A percentile compares a stretch with the other conserved stretches of the same genome.
Conservation (phyloP, 768 basidiomycete genomes). For the Boletus bicolor region DNA sequence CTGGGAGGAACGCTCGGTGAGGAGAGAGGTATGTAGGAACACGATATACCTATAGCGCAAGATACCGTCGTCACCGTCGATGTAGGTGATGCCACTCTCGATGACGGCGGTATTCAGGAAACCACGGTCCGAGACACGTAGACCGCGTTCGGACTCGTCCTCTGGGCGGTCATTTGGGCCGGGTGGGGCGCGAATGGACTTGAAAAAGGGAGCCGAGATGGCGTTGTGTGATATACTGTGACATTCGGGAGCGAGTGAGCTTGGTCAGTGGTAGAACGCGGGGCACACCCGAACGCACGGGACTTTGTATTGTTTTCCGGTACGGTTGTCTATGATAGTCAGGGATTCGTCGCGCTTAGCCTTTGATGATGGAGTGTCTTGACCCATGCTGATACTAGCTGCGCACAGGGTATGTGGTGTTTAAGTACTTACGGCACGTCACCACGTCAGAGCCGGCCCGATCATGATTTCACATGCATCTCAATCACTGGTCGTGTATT, state of each 20-base stretch:
- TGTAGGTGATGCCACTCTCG: constrained; percentile 80
- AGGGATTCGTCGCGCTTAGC: constrained; percentile 36
- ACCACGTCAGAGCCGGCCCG: background rate
- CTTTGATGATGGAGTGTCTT: constrained; percentile 20
- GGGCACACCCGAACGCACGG: constrained; percentile 48
- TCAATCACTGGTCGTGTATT: background rate
- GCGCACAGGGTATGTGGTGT: background rate
- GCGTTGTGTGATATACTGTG: constrained; percentile 76
- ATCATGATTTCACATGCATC: constrained; percentile 10
- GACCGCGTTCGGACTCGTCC: constrained; percentile 79
- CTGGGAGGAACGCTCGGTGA: constrained; percentile 34
- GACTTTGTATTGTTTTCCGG: constrained; percentile 70
- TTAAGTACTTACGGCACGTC: background rate
- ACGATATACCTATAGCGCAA: constrained; percentile 65
- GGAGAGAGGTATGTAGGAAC: background rate
- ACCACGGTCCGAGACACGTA: constrained; percentile 76
- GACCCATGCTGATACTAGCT: constrained; percentile 22
- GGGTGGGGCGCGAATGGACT: constrained; percentile 59
- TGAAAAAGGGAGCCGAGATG: constrained; percentile 78
- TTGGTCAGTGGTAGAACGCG: background rate
- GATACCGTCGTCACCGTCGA: constrained; percentile 86
- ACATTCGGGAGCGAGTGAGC: background rate
- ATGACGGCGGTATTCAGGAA: constrained; percentile 84
- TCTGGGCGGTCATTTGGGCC: constrained; percentile 65
- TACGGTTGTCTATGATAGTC: constrained; percentile 80